phyloP scores from a whole-genome alignment of 208 protist genomes.

The Crithidia sp. region DNA sequence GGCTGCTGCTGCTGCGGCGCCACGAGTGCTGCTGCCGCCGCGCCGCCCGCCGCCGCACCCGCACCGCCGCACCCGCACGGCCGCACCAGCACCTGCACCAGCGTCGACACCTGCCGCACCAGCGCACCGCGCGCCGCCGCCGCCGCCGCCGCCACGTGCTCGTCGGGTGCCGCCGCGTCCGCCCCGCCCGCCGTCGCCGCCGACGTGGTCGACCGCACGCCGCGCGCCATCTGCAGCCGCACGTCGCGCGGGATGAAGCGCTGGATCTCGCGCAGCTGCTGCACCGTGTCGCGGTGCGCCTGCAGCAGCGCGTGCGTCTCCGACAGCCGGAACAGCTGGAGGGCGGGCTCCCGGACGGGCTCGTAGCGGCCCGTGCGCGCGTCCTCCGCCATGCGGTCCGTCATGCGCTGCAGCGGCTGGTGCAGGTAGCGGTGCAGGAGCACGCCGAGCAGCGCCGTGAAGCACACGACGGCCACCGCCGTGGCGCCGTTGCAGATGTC shows the following conservation, averaged over 20 bases:
- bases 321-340: conserved; percentile 1
- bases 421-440: conserved; percentile 12
- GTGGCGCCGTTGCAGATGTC: not conserved
- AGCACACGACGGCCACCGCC: not conserved
- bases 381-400: conserved; percentile 7
- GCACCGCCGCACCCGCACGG: too few relatives aligned
- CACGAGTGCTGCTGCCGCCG: not conserved
- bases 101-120: too few relatives aligned
- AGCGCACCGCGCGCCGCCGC: too few relatives aligned
- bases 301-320: conserved; percentile 20
- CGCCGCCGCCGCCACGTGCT: not conserved
- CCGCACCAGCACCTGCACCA: too few relatives aligned
- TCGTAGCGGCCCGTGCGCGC: not conserved
- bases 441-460: not conserved
- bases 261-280: conserved; percentile 27
- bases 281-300: conserved; percentile 22
- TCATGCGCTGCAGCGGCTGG: conserved; percentile 19
- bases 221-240: not conserved
- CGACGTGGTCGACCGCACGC: not conserved
- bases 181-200: too few relatives aligned
- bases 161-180: not conserved
- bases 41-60: too few relatives aligned
- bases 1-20: not conserved
- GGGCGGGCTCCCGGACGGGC: not conserved
- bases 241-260: conserved; percentile 22